Evolutionary conservation across 306 rosid genomes (phyloP).

Genomic region (Quillaja saponaria): DNA sequence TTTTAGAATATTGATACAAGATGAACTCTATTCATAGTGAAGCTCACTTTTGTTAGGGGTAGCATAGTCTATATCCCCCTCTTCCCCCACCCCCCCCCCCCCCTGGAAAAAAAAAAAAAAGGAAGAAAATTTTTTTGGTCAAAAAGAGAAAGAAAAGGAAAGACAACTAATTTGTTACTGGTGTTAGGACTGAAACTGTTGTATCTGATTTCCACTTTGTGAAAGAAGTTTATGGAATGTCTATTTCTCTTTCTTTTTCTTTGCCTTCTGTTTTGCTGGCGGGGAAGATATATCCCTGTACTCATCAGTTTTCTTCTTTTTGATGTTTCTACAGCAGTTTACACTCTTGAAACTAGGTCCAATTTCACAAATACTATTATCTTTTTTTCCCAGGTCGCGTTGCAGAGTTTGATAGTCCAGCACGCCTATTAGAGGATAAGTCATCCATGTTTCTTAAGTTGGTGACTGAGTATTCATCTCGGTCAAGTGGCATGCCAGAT

Average conservation of each 20-base stretch:
- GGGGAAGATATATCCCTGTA: neutral
- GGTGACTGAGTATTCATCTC: conserved; percentile 79
- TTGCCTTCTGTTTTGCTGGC: neutral
- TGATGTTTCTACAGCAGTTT: neutral
- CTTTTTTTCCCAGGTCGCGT: conserved; percentile 65
- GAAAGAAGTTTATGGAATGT: too few species aligned
- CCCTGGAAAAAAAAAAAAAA: too few species aligned
- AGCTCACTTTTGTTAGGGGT: too few species aligned
- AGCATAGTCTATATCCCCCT: too few species aligned
- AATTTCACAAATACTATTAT: conserved; percentile 16
- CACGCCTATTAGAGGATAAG: conserved; percentile 72
- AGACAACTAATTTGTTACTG: too few species aligned
- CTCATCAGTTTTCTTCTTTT: neutral
- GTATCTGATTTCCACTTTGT: too few species aligned
- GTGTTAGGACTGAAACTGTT: too few species aligned
- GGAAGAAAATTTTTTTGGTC: too few species aligned
- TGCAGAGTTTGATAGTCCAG: conserved; percentile 79
- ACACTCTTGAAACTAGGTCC: conserved; percentile 18
- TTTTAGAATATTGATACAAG: neutral
- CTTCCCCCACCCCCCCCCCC: too few species aligned
- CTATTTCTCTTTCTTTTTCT: neutral
- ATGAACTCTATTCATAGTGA: neutral
- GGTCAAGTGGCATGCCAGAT: conserved; percentile 71
- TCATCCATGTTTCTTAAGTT: conserved; percentile 88
- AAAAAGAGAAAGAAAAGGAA: too few species aligned